Base-by-base conservation (phyloP, 2,329 filamentous ascomycete species). In the Paraphaeosphaeria minitans region DNA sequence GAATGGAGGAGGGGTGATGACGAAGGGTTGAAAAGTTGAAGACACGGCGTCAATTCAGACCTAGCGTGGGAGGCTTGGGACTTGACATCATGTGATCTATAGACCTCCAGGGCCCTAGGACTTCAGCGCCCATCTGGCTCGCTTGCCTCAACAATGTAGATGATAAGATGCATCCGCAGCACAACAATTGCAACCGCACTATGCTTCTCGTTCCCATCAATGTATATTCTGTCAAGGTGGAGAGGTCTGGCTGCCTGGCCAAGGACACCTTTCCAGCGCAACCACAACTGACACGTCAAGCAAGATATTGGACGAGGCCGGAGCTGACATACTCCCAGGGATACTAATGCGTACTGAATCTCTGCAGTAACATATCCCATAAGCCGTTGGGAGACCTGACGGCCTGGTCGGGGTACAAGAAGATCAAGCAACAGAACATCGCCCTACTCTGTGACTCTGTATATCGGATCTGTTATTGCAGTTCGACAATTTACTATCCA, bases 1-100 rank as follows among this genome's bases (percentile, higher is more conserved):
- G 8, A 94, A 94, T 71, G 91, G 91, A 1, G 91, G 91, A 46
- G 43, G 43, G 6, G 87, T 92, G 85, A 69, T 63, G 50, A 46
- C 27, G 43, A 46, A 46, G 43, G 43, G 22, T 46, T 46, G 22
- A 39, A n/a, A 4, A n/a, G 37, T 39, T 39, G 37, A 29, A 13
- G 43, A 27, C 22, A 29, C 22, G 6, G 43, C 14, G 22, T 29
- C 22, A 9, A 16, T 7, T 46, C 12, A 6, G 22, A 12, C 12
- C 14, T 27, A 46, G 22, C 43, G 43, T 43, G 4, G 29, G 9
- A 31, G 10, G 10, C 6, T n/a, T n/a, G n/a, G n/a, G 41, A 13
- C 43, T 46, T 46, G 43, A 16, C 43, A 27, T 27, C 41, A 7
- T 43, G 16, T 12, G 41, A 7, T 19, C n/a, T 43, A 4, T 10